Base-by-base conservation (phyloP, 208 protist genomes). In the Wallacemonas sp. region DNA sequence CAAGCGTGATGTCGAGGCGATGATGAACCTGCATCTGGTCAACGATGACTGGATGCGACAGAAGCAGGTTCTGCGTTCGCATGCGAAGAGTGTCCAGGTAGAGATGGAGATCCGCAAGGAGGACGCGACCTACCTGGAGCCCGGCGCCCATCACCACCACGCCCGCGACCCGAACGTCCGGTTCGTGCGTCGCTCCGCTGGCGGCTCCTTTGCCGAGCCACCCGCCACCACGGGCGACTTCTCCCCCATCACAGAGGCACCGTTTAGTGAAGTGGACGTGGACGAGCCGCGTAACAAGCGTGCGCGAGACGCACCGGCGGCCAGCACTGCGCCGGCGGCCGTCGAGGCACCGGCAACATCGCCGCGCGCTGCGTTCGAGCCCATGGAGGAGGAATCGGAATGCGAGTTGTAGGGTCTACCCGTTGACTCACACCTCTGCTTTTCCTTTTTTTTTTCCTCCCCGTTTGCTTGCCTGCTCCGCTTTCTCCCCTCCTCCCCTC, bases 21-120 rank as follows among this genome's bases (percentile, higher is more conserved):
- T 87, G 32, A 91, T 82, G 69, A 48, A 42, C 46, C 41, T 77
- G 38, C 77, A 88, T 61, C 65, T 92, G 7, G 81, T 89, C 23
- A 89, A 92, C 41, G 82, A 92, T 70, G 86, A 92, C 62, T 92
- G 86, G 86, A 62, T 74, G 50, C 70, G 83, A 45, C 86, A 92
- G 63, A 83, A 85, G 62, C 70, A 80, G 23, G 77, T 92, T 26
- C 67, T 88, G 61, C 64, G 77, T 4, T 76, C 72, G n/a, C 82
- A 92, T 65, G 82, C 82, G 12, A 57, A 67, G 22, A 88, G 79
- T 57, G 82, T 92, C 36, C 71, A 79, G 67, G 61, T 87, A 2
- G 82, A 88, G 70, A 82, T 89, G 52, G 57, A 74, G 26, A 64
- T 76, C 42, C 46, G 33, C n/a, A 54, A 74, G 41, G 39, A 45